These are phyloP conservation scores for Crithidia bombi DNA, from an alignment of 208 protist genomes.

Conservation along the genomic window DNA sequence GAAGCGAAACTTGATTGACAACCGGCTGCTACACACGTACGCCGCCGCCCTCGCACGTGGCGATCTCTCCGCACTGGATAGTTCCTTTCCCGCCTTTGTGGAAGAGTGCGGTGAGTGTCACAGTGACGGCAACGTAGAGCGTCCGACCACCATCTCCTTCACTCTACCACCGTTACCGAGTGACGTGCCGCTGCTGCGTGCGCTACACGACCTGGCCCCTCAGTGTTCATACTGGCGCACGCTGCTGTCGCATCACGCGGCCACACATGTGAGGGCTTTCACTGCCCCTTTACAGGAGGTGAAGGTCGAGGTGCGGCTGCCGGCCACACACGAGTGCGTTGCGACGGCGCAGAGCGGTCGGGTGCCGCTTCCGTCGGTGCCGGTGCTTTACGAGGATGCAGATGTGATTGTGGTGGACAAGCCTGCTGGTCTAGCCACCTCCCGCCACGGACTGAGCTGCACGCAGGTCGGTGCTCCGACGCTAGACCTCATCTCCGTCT, in stretches of 20 bases:
- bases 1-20: conserved; percentile 66
- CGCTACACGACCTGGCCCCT: conserved; percentile 60
- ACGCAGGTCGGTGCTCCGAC: conserved; percentile 41
- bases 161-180: conserved; percentile 34
- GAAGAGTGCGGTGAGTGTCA: conserved; percentile 89
- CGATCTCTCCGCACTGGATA: conserved; percentile 45
- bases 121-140: conserved; percentile 24
- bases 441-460: conserved; percentile 72
- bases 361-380: conserved; percentile 6
- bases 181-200: conserved; percentile 19
- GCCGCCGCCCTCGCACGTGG: conserved; percentile 49
- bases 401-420: conserved; percentile 80
- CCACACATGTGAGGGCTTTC: conserved; percentile 21
- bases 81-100: conserved; percentile 70
- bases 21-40: conserved; percentile 67
- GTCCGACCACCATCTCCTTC: conserved; percentile 52
- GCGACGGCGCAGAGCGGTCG: conserved; percentile 20
- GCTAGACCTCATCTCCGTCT: conserved; percentile 59
- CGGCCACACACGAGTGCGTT: conserved; percentile 65
- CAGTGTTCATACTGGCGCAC: conserved; percentile 78
- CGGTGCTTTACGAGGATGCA: conserved; percentile 74
- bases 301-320: conserved; percentile 60
- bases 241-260: conserved; percentile 39
- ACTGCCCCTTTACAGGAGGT: conserved; percentile 51
- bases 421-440: conserved; percentile 70